These are phyloP conservation scores for Termitomyces bulborhizus DNA, from an alignment of 768 basidiomycete genomes.

Conservation along the genomic window DNA sequence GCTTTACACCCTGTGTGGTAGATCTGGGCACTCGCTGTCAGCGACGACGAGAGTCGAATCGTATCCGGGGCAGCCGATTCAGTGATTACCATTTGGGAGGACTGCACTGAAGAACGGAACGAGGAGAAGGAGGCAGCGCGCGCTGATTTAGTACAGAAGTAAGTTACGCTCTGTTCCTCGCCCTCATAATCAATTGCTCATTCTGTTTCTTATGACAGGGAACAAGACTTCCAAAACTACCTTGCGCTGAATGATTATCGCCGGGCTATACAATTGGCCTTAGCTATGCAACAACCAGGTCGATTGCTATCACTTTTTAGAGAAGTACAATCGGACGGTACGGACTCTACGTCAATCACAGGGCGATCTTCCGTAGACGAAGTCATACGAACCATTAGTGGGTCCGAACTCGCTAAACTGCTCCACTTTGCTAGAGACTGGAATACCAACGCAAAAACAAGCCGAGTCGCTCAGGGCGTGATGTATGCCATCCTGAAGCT, in stretches of 20 bases:
- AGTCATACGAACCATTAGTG: constrained; percentile 67
- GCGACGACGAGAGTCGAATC: constrained; percentile 73
- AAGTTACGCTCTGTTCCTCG: constrained; percentile 21
- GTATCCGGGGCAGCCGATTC: constrained; percentile 97
- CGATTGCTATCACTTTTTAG: constrained; percentile 77
- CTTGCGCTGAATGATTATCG: constrained; percentile 83
- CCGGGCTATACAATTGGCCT: constrained; percentile 84
- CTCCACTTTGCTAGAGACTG: constrained; percentile 82
- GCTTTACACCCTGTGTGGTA: constrained; percentile 23
- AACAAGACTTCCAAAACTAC: constrained; percentile 94
- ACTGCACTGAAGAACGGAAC: constrained; percentile 83
- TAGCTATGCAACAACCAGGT: constrained; percentile 92
- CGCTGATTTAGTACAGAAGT: constrained; percentile 77
- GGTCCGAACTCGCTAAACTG: constrained; percentile 73
- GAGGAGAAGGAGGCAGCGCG: constrained; percentile 68
- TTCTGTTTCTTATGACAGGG: constrained; percentile 42
- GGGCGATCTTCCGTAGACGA: constrained; percentile 73
- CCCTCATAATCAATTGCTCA: neutral
- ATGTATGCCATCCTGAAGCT: constrained; percentile 78
- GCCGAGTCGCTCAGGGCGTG: constrained; percentile 77
- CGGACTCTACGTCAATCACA: constrained; percentile 41
- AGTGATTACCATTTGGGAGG: constrained; percentile 93
- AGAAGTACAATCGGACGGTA: constrained; percentile 35
- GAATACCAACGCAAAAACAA: constrained; percentile 93
- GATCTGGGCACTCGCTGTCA: constrained; percentile 96